Evolutionary conservation across 2,329 filamentous ascomycete species (phyloP), one percentile per base, ranked within the genome.

Genomic region (Fusarium mexicanum): DNA sequence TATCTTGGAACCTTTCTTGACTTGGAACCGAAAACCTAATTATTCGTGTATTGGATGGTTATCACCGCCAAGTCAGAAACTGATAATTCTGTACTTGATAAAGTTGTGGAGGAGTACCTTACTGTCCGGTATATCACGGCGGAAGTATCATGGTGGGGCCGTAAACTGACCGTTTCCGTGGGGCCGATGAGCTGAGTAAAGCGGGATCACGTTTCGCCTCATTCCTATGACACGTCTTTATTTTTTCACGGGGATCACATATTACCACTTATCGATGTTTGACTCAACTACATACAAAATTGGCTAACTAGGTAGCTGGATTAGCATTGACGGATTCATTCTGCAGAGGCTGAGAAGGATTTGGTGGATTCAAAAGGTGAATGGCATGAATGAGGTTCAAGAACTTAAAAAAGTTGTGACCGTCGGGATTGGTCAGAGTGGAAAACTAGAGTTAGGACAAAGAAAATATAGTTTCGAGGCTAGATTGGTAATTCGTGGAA

Each of bases 401-500:
- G 20, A 43, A 22, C 29, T 41, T 7, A 22, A 26, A 61, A 24
- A 61, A 22, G 22, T 24, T 17, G 44, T 40, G 33, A 35, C n/a
- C 41, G 18, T 16, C 8, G 12, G 31, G 29, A 47, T 57, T 57
- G 48, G 37, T 38, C 48, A 18, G 31, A 62, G 26, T 16, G 17
- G 29, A 43, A 13, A 37, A 37, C 33, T 51, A 47, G 16, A 43
- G 16, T 8, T 26, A 17, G 31, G 31, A 17, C 31, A 29, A 41
- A 44, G n/a, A 17, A 33, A 14, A 33, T 29, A 22, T 24, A 7
- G 31, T 20, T 37, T 37, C 40, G 16, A 46, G 33, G 22, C 17
- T 43, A 29, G n/a, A 67, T 73, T 60, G 62, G 53, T 71, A 67
- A 73, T 74, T 46, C 40, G 17, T 37, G 50, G 50, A 38, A 58